These are phyloP conservation scores for Colletotrichum spinosum DNA, from an alignment of 2,329 filamentous ascomycete genomes.

Conservation along the genomic window DNA sequence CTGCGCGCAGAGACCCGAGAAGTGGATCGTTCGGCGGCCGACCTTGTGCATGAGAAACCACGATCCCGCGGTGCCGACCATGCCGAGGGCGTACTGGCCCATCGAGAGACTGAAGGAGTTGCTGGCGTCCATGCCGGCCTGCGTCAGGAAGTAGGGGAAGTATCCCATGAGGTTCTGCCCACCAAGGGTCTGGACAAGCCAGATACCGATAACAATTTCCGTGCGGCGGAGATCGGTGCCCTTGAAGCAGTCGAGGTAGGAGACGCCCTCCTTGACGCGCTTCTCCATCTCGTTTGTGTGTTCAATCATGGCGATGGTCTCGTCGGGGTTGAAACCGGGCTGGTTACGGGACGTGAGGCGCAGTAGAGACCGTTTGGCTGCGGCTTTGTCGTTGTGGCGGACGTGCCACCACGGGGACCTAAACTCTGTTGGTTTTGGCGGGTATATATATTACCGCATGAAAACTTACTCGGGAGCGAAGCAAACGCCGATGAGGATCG, in stretches of 20 bases:
- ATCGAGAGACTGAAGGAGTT: constrained; percentile 60
- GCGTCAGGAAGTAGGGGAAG: constrained; percentile 45
- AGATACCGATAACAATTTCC: constrained; percentile 62
- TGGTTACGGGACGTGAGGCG: constrained; percentile 54
- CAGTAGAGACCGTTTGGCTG: constrained; percentile 54
- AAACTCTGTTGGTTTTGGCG: constrained; percentile 4
- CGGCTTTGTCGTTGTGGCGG: constrained; percentile 54
- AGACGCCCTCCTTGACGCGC: constrained; percentile 53
- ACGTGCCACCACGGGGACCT: constrained; percentile 65
- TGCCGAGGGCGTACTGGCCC: constrained; percentile 61
- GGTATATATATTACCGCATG: neutral
- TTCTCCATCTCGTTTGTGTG: constrained; percentile 65
- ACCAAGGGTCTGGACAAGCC: constrained; percentile 60
- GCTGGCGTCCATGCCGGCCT: constrained; percentile 57
- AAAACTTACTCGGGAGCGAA: constrained; percentile 59
- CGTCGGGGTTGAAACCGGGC: constrained; percentile 56
- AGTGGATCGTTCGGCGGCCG: constrained; percentile 63
- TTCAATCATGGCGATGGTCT: constrained; percentile 64
- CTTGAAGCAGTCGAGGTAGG: constrained; percentile 64
- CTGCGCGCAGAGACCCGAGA: constrained; percentile 56
- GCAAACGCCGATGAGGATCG: constrained; percentile 55
- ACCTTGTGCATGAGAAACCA: constrained; percentile 62
- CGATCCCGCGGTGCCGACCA: constrained; percentile 62
- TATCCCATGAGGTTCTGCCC: constrained; percentile 59
- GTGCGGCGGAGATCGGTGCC: constrained; percentile 64